phyloP scores from a whole-genome alignment of 768 basidiomycete genomes.

The Postia placenta region DNA sequence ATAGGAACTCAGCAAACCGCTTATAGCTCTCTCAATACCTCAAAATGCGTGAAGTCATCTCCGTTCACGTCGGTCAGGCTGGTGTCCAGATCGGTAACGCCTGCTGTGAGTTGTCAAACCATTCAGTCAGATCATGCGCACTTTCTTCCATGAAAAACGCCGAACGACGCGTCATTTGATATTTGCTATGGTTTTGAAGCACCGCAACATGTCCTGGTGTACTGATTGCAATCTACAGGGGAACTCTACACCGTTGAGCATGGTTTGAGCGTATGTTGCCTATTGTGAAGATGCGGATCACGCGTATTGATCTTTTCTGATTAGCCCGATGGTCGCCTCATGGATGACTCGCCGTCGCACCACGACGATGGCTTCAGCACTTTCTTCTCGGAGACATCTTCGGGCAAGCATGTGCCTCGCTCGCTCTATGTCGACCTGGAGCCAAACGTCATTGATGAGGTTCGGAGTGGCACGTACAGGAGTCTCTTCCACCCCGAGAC shows the following conservation, averaged over 20 bases:
- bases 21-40: background rate
- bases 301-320: constrained; percentile 15
- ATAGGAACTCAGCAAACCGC: background rate
- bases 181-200: background rate
- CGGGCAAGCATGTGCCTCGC: constrained; percentile 95
- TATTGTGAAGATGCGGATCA: constrained; percentile 6
- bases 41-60: constrained; percentile 92
- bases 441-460: constrained; percentile 97
- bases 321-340: constrained; percentile 91
- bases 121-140: constrained; percentile 2
- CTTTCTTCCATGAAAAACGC: background rate
- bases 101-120: constrained; percentile 70
- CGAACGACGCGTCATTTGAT: constrained; percentile 14
- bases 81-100: constrained; percentile 98
- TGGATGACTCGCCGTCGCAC: constrained; percentile 66
- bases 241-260: constrained; percentile 99
- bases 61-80: constrained; percentile 97
- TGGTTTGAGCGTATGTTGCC: constrained; percentile 79
- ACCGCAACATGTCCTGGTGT: constrained; percentile 1
- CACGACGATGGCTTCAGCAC: constrained; percentile 94
- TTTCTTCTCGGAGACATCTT: constrained; percentile 97
- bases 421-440: constrained; percentile 97
- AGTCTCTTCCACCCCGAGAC: constrained; percentile 99
- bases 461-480: constrained; percentile 91
- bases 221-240: constrained; percentile 46